Percentiles rank a stretch among this genome's conserved stretches.
phyloP scores from a whole-genome alignment of 2,329 filamentous ascomycete species.

The Ustilaginoidea virens region DNA sequence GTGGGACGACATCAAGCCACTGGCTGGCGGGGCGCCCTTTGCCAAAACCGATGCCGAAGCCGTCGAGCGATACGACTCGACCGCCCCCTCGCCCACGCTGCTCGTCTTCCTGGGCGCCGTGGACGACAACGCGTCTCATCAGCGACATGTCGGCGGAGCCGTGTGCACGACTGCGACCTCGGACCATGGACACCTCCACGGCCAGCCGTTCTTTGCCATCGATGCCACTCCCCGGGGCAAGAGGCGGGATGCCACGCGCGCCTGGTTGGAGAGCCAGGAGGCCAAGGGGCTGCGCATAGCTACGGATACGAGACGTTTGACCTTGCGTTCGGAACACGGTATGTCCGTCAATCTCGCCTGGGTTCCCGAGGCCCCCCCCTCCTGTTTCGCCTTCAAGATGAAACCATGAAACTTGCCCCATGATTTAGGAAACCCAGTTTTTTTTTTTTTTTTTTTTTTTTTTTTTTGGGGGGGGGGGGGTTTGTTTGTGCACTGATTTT shows the following conservation, averaged over 20 bases:
- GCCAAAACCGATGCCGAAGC: slow-evolving; percentile 54
- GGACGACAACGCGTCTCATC: slow-evolving; percentile 30
- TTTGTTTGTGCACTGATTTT: neutral
- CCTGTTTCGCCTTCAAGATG: neutral
- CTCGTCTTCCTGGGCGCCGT: slow-evolving; percentile 78
- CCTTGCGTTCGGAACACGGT: slow-evolving; percentile 47
- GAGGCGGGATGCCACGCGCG: slow-evolving; percentile 44
- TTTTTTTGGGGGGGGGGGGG: no score
- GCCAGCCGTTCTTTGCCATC: slow-evolving; percentile 75
- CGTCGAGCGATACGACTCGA: slow-evolving; percentile 60
- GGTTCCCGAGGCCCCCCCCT: neutral
- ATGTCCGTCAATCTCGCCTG: slow-evolving; percentile 9
- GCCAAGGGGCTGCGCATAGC: slow-evolving; percentile 48
- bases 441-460: neutral
- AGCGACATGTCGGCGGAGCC: neutral
- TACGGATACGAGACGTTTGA: slow-evolving; percentile 47
- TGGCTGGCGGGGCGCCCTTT: slow-evolving; percentile 63
- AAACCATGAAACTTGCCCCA: no score
- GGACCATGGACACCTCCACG: slow-evolving; percentile 53
- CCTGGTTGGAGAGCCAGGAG: slow-evolving; percentile 25
- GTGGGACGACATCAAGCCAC: slow-evolving; percentile 49
- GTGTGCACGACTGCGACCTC: slow-evolving; percentile 11
- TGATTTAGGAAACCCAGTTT: no score
- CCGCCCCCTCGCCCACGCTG: slow-evolving; percentile 42
- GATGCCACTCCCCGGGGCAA: slow-evolving; percentile 65